Base-by-base conservation (phyloP, 139 green algal genomes). In the Chara braunii region DNA sequence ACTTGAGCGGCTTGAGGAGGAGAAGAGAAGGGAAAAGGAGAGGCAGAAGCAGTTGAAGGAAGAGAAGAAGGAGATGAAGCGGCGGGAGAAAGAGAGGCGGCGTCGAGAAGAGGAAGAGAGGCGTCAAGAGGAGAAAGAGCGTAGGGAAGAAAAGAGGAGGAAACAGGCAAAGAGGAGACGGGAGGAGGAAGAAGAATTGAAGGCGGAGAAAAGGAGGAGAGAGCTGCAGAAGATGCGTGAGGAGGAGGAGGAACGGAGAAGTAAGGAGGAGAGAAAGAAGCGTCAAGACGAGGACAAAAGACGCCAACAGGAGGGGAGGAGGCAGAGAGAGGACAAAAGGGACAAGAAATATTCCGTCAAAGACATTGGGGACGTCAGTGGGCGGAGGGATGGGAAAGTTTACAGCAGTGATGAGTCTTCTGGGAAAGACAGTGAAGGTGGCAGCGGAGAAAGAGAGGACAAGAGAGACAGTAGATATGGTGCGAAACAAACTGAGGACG, bases 21-120 rank as follows among this genome's bases (percentile, higher is more conserved):
- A 64, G 50, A 11, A 18, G 54, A 33, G 34, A 0, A 66, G 37
- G 57, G 56, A 80, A 23, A 81, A 78, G 51, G 68, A 77, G 26
- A 60, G 60, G 44, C 55, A 66, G 50, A 35, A 69, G 57, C 60
- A 70, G 9, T 14, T 66, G 60, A 78, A 80, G 42, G 59, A 70
- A 32, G 74, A 35, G 14, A 68, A 71, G 45, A 56, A 42, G 66
- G 22, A 51, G 9, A 51, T 12, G 11, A 8, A 51, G 37, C 30
- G 51, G 33, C 18, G 31, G 4, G 56, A 68, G 23, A 40, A 68
- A 63, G 54, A 51, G 42, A 23, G 14, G 63, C 31, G 63, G 29
- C 8, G 18, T 22, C 24, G 33, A 37, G 37, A 12, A 23, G 51
- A 37, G 43, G 24, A 79, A 60, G 44, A 44, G 66, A 33, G 30